Evolutionary conservation across 495 filamentous ascomycete genomes (phyloP), one percentile per base, ranked within the genome.

Genomic region (Diplogelasinospora grovesii): DNA sequence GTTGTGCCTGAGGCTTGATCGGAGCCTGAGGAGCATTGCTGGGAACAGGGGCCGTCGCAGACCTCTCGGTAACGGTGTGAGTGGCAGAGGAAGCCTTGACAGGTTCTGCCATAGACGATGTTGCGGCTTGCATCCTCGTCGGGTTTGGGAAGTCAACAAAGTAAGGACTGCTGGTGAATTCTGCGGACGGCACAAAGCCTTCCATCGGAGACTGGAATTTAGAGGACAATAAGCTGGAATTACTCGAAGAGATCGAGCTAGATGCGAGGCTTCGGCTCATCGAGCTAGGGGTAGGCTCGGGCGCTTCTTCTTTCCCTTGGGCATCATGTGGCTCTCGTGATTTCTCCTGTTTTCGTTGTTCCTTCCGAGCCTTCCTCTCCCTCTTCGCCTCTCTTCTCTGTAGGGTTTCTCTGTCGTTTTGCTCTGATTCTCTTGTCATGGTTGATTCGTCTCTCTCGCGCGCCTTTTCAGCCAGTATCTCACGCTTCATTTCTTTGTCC

Each of bases 121-220:
- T 27, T 29, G 5, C 14, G 13, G 15, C 24, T 26, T n/a, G n/a
- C n/a, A 23, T 15, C 30, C 15, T 34, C 24, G 36, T 18, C n/a
- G 26, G 4, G 2, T 37, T 43, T 9, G 39, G 20, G 11, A 45
- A 27, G 24, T 52, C 36, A 7, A 22, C 39, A 5, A 42, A 41
- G 27, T 44, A 43, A 1, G 44, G 44, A 23, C 33, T 49, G 14
- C 26, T 41, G 6, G 44, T 15, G 7, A 22, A 46, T 0, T 42
- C 42, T 13, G 37, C 13, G 2, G 29, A 32, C n/a, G 20, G 15
- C 9, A 18, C 20, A 25, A 22, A 16, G 4, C 22, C 21, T 3
- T 24, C 22, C 16, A 22, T 13, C 0, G 46, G 46, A 0, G 41
- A 28, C 1, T 13, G 25, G 14, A 37, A 25, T 8, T 30, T 23